A percentile compares a stretch with the other conserved stretches of the same genome.
Evolutionary conservation across 2,329 filamentous ascomycete species (phyloP).

Genomic region (Cryphonectria japonica): DNA sequence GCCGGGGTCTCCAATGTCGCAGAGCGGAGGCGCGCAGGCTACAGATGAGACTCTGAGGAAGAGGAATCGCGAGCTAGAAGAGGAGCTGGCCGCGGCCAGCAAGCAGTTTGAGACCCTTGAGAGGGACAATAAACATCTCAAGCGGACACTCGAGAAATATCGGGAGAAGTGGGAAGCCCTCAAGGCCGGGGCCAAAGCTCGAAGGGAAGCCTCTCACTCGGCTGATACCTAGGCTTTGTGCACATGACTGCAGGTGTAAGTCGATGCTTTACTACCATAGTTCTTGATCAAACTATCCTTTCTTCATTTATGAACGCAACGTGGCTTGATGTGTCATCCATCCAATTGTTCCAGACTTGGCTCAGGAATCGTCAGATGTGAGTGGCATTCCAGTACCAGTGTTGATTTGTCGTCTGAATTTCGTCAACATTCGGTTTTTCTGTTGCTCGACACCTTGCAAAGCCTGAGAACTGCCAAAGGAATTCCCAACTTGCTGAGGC

Average conservation of each 20-base stretch:
- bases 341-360: neutral
- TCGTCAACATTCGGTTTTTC: neutral
- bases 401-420: neutral
- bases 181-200: conserved; percentile 63
- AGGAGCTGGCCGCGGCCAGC: conserved; percentile 60
- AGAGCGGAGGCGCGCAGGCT: conserved; percentile 40
- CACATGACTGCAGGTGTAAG: neutral
- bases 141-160: conserved; percentile 61
- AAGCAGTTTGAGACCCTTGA: conserved; percentile 71
- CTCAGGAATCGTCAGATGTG: neutral
- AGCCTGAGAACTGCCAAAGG: neutral
- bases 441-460: neutral
- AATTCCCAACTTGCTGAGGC: neutral
- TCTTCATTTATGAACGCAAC: neutral
- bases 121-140: conserved; percentile 59
- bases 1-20: conserved; percentile 55
- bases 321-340: neutral
- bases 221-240: conserved; percentile 19
- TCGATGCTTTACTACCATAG: neutral
- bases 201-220: conserved; percentile 44
- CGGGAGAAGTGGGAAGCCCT: conserved; percentile 64
- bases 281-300: neutral
- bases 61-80: conserved; percentile 68
- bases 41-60: conserved; percentile 50
- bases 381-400: neutral